A percentile compares a stretch with the other conserved stretches of the same genome.
phyloP scores from a whole-genome alignment of 768 basidiomycete genomes.

The Panaeolus cyanescens region DNA sequence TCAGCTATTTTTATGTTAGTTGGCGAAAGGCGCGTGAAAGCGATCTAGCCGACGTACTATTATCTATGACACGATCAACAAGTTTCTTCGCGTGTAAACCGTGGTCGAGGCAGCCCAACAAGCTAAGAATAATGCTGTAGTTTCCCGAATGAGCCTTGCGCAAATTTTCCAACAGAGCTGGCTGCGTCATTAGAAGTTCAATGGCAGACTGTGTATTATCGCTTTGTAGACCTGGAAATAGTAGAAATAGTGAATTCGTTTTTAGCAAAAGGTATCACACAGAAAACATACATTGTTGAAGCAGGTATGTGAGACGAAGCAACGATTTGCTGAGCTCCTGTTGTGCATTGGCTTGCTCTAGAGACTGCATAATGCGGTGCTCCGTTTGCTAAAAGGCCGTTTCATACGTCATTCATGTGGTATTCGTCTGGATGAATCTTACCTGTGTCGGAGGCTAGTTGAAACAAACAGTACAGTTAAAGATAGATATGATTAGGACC shows the following conservation, averaged over 20 bases:
- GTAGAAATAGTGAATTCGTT: neutral
- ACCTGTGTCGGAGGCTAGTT: neutral
- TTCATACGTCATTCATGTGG: neutral
- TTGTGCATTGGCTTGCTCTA: constrained; percentile 79
- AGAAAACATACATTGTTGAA: constrained; percentile 68
- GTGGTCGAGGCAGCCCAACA: constrained; percentile 90
- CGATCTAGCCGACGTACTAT: constrained; percentile 35
- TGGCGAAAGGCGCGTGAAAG: neutral
- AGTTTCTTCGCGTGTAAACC: constrained; percentile 85
- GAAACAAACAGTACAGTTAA: neutral
- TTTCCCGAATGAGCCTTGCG: constrained; percentile 92
- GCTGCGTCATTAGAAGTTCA: constrained; percentile 79
- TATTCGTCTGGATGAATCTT: neutral
- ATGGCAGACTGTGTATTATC: constrained; percentile 79
- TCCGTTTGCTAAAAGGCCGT: constrained; percentile 45
- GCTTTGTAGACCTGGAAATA: constrained; percentile 56
- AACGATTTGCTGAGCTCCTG: constrained; percentile 79
- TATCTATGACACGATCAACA: constrained; percentile 89
- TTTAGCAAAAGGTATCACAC: neutral
- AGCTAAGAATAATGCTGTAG: constrained; percentile 87
- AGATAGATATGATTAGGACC: neutral
- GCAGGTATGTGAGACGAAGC: constrained; percentile 73
- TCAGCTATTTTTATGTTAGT: constrained; percentile 56
- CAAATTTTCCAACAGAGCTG: constrained; percentile 79
- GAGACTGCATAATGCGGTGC: constrained; percentile 56